Evolutionary conservation across 306 rosid genomes (phyloP).

Genomic region (Begonia masoniana): DNA sequence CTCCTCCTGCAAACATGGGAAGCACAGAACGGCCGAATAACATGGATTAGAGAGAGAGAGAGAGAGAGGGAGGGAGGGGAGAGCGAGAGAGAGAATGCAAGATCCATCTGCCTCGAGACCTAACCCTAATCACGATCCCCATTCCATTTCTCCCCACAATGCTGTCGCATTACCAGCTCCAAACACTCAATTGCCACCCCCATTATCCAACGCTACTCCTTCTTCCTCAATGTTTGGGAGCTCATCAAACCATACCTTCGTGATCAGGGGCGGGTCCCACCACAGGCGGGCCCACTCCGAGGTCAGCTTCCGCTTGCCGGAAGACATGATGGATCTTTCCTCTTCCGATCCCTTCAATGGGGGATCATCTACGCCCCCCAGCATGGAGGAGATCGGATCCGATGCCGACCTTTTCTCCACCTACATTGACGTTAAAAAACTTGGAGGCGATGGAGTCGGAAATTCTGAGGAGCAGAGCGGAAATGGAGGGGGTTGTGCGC

Average conservation of each 20-base stretch:
- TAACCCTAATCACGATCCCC: slow-evolving; percentile 10
- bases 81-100: slow-evolving; percentile 6
- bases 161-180: neutral
- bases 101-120: slow-evolving; percentile 29
- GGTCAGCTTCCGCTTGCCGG: slow-evolving; percentile 56
- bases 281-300: slow-evolving; percentile 84
- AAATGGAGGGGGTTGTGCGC: slow-evolving; percentile 13
- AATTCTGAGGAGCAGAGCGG: slow-evolving; percentile 40
- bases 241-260: neutral
- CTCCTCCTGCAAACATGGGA: too few relatives aligned
- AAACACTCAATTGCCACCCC: slow-evolving; percentile 3
- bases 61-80: too few relatives aligned
- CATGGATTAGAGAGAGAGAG: neutral
- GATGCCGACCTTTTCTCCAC: slow-evolving; percentile 94
- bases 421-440: slow-evolving; percentile 91
- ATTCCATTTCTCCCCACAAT: slow-evolving; percentile 7
- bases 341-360: slow-evolving; percentile 68
- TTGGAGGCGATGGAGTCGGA: slow-evolving; percentile 35
- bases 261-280: slow-evolving; percentile 12
- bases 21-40: too few relatives aligned
- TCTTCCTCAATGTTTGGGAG: slow-evolving; percentile 7
- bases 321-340: slow-evolving; percentile 69
- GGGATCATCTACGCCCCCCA: slow-evolving; percentile 61
- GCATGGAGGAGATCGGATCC: slow-evolving; percentile 88
- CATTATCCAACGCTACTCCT: neutral